Evolutionary conservation across 2,329 filamentous ascomycete genomes (phyloP).

Genomic region (Cercospora berteroae): DNA sequence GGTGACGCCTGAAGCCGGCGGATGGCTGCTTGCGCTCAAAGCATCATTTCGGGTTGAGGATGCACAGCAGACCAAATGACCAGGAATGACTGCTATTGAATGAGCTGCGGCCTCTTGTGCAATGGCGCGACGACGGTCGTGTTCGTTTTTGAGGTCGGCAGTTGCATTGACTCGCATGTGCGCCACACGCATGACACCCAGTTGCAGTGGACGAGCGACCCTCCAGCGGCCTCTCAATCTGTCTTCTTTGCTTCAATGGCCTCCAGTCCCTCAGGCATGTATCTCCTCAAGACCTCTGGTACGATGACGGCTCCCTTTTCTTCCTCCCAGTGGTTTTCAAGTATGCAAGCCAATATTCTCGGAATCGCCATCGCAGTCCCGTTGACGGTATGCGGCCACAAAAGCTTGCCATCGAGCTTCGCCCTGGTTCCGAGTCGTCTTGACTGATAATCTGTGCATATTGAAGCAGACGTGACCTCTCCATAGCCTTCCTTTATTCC

Average conservation of each 20-base stretch:
- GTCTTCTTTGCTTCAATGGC: conserved; percentile 10
- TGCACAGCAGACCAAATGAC: conserved; percentile 1
- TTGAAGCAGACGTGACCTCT: conserved; percentile 84
- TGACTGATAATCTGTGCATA: conserved; percentile 93
- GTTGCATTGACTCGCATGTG: neutral
- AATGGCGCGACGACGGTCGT: neutral
- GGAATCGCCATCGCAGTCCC: conserved; percentile 92
- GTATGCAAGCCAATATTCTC: conserved; percentile 78
- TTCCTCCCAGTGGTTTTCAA: conserved; percentile 90
- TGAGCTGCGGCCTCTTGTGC: neutral
- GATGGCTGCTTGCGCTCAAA: neutral
- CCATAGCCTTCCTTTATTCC: conserved; percentile 74
- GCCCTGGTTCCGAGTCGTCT: conserved; percentile 75
- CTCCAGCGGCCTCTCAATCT: neutral
- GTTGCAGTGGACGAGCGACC: neutral
- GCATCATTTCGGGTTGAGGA: neutral
- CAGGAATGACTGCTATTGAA: neutral
- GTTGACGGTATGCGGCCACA: conserved; percentile 87
- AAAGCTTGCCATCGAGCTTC: conserved; percentile 56
- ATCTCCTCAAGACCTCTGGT: conserved; percentile 75
- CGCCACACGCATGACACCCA: neutral
- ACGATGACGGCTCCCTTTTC: conserved; percentile 64
- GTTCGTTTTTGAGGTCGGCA: neutral
- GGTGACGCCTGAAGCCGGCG: neutral
- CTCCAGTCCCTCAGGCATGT: conserved; percentile 58